These are phyloP conservation scores for Angomonas ambiguus DNA, from an alignment of 208 protist genomes.

Conservation along the genomic window DNA sequence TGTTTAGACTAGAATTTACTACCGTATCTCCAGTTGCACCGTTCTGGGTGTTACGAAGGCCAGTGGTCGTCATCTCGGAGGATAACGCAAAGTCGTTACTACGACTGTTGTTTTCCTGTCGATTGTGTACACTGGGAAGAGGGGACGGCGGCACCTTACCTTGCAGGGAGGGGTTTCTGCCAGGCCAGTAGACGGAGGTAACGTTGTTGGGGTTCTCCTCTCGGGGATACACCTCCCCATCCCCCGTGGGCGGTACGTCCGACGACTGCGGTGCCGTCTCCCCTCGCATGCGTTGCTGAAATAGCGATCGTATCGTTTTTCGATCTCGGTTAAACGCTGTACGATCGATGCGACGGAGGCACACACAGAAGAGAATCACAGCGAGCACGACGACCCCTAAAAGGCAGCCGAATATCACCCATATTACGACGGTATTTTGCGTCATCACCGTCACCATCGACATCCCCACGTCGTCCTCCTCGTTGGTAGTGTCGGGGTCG, in stretches of 20 bases:
- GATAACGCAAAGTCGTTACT: too few species aligned
- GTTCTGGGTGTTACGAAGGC: too few species aligned
- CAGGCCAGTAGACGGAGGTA: background rate
- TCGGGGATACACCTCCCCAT: background rate
- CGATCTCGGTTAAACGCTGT: background rate
- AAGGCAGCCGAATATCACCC: conserved; percentile 10
- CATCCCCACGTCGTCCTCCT: background rate
- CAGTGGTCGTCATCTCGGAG: too few species aligned
- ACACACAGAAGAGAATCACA: background rate
- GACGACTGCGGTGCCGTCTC: too few species aligned
- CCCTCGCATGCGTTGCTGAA: background rate
- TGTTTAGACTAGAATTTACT: too few species aligned
- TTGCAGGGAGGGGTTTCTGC: too few species aligned
- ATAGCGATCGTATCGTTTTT: background rate
- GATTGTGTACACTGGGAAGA: background rate
- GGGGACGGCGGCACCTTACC: background rate
- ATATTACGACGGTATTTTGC: conserved; percentile 10
- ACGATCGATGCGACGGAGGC: background rate
- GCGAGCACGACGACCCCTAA: background rate
- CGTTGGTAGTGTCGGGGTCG: background rate
- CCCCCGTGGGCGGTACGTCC: too few species aligned
- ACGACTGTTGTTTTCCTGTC: too few species aligned
- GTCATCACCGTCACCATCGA: background rate
- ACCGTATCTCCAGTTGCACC: too few species aligned
- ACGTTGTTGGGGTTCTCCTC: background rate